phyloP scores from a whole-genome alignment of 768 basidiomycete genomes.

The Terana coerulea region DNA sequence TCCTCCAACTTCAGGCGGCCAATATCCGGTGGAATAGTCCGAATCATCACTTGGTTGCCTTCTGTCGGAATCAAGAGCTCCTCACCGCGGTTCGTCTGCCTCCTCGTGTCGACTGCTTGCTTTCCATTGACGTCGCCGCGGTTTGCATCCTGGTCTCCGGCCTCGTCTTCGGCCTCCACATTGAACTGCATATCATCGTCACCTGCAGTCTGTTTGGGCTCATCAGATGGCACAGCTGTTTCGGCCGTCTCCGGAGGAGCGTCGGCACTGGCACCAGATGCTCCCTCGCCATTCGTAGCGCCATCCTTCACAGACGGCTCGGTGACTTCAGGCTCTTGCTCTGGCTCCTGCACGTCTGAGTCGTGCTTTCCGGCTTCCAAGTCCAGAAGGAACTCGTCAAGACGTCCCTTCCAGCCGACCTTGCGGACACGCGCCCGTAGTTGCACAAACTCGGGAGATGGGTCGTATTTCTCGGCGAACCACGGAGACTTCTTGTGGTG shows the following conservation, averaged over 20 bases:
- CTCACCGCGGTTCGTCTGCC: slow-evolving; percentile 49
- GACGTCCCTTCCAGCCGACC: slow-evolving; percentile 78
- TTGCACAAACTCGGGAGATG: slow-evolving; percentile 60
- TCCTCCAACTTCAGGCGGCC: slow-evolving; percentile 88
- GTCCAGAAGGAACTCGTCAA: slow-evolving; percentile 71
- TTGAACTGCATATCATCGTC: slow-evolving; percentile 79
- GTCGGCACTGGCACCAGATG: slow-evolving; percentile 34
- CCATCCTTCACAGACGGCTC: slow-evolving; percentile 52
- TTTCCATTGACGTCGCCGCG: slow-evolving; percentile 29
- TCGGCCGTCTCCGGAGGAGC: slow-evolving; percentile 31
- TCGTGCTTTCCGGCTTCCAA: slow-evolving; percentile 86
- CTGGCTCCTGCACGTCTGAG: slow-evolving; percentile 63
- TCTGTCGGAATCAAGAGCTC: slow-evolving; percentile 64
- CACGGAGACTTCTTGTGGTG: slow-evolving; percentile 94
- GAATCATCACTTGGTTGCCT: slow-evolving; percentile 90
- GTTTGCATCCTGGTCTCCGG: slow-evolving; percentile 52
- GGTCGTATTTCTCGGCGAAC: slow-evolving; percentile 96
- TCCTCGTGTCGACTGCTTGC: slow-evolving; percentile 57
- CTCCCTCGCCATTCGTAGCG: slow-evolving; percentile 35
- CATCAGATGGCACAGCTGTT: slow-evolving; percentile 38
- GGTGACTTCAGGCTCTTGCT: slow-evolving; percentile 38
- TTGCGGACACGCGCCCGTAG: slow-evolving; percentile 77
- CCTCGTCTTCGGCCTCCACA: slow-evolving; percentile 69
- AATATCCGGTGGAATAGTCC: slow-evolving; percentile 92
- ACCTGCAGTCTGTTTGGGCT: slow-evolving; percentile 42